Base-by-base conservation (phyloP, 495 filamentous ascomycete genomes). In the Lineolata rhizophorae region DNA sequence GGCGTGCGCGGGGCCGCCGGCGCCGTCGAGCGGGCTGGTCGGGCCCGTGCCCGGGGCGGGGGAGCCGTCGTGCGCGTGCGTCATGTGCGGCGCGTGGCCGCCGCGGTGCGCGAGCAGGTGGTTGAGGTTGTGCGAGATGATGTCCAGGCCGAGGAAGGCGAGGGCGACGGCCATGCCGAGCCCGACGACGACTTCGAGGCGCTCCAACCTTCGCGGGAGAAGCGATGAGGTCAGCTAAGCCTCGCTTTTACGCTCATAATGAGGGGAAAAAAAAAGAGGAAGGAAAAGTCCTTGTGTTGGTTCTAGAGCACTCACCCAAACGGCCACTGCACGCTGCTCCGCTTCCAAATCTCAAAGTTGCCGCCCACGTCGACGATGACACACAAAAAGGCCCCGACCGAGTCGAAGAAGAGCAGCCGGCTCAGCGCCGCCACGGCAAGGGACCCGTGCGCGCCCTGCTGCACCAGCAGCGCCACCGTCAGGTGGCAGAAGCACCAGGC, bases 261-360 rank as follows among this genome's bases (percentile, higher is more conserved):
- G n/a, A 45, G 29, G 26, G 52, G n/a, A n/a, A n/a, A n/a, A n/a
- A n/a, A n/a, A n/a, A n/a, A n/a, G n/a, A n/a, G n/a, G n/a, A n/a
- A n/a, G n/a, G n/a, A n/a, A n/a, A n/a, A n/a, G n/a, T n/a, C n/a
- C n/a, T n/a, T n/a, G n/a, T n/a, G n/a, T n/a, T n/a, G n/a, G n/a
- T n/a, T n/a, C n/a, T n/a, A n/a, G n/a, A n/a, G n/a, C n/a, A n/a
- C n/a, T n/a, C n/a, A n/a, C 32, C 76, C 87, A 48, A 97, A 97
- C 3, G 87, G 90, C 53, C 95, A 84, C 2, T 79, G 72, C 36
- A 97, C 78, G 38, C 70, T 84, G 32, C 78, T 84, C 25, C 87
- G 67, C 36, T 80, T 84, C 90, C 90, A 95, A 2, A 94, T 85
- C 47, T 94, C 85, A 42, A 97, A 97, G 51, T 95, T 95, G 19